These are phyloP conservation scores for Nicotiana obtusifolia DNA, from an alignment of 257 asterid species.

Conservation along the genomic window DNA sequence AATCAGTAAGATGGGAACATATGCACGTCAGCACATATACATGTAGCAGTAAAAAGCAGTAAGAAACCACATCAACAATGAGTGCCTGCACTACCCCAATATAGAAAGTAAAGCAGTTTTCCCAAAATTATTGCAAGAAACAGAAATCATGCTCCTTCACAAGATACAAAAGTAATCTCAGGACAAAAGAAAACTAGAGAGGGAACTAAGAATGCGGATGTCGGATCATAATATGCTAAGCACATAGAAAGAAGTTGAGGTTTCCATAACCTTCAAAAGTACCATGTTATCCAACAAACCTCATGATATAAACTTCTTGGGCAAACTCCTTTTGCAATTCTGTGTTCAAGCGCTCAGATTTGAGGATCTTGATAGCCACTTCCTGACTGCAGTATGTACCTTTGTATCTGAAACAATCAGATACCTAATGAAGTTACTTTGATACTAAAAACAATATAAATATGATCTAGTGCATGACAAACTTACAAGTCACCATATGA, in stretches of 20 bases:
- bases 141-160: background rate
- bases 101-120: background rate
- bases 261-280: background rate
- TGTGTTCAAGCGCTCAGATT: slow-evolving; percentile 73
- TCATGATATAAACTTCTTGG: slow-evolving; percentile 96
- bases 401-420: slow-evolving; percentile 56
- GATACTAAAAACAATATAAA: slow-evolving; percentile 8
- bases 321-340: slow-evolving; percentile 93
- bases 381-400: slow-evolving; percentile 88
- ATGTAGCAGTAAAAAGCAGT: background rate
- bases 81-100: background rate
- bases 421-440: slow-evolving; percentile 8
- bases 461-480: background rate
- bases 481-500: slow-evolving; percentile 51
- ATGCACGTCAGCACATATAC: background rate
- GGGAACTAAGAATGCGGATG: background rate
- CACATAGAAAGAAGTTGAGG: background rate
- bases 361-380: slow-evolving; percentile 93
- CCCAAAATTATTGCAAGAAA: background rate
- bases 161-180: background rate
- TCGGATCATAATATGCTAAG: background rate
- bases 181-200: background rate
- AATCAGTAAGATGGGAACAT: background rate
- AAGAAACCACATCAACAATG: background rate
- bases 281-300: slow-evolving; percentile 39